These are phyloP conservation scores for Yamadazyma diospyri DNA, from an alignment of 1,139 yeast species.

Conservation along the genomic window DNA sequence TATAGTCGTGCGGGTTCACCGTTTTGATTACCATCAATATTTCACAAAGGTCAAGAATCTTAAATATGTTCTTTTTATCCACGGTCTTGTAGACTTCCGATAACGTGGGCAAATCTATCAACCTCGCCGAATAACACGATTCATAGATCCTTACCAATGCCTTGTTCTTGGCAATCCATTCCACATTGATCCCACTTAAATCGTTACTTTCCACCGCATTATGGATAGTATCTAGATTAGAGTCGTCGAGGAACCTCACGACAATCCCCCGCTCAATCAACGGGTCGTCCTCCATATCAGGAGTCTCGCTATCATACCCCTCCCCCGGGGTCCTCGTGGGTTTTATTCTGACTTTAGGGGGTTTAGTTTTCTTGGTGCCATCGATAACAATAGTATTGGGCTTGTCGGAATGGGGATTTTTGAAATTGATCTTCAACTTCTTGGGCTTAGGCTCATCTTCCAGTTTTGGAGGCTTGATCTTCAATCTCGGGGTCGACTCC, in stretches of 20 bases:
- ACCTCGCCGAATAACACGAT: slow-evolving; percentile 70
- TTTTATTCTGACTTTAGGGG: slow-evolving; percentile 72
- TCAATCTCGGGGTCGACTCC: slow-evolving; percentile 12
- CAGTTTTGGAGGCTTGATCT: slow-evolving; percentile 24
- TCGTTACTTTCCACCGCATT: slow-evolving; percentile 82
- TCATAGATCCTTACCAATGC: slow-evolving; percentile 63
- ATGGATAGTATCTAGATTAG: slow-evolving; percentile 73
- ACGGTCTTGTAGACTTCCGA: slow-evolving; percentile 86
- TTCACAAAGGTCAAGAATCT: slow-evolving; percentile 83
- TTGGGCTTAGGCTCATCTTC: slow-evolving; percentile 12
- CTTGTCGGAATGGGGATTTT: slow-evolving; percentile 12
- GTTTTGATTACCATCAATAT: slow-evolving; percentile 72
- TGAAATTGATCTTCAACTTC: slow-evolving; percentile 11
- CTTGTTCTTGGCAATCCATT: slow-evolving; percentile 76
- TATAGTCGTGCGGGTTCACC: slow-evolving; percentile 44
- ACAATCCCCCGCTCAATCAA: slow-evolving; percentile 82
- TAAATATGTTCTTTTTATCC: slow-evolving; percentile 84
- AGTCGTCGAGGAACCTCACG: slow-evolving; percentile 74
- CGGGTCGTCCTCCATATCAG: slow-evolving; percentile 94
- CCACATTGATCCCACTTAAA: slow-evolving; percentile 65
- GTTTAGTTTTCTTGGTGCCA: slow-evolving; percentile 14
- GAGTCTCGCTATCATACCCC: slow-evolving; percentile 96
- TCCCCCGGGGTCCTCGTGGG: slow-evolving; percentile 88
- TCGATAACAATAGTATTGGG: slow-evolving; percentile 9
- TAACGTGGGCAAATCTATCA: slow-evolving; percentile 87